Base-by-base conservation (phyloP, 768 basidiomycete genomes). In the Baorangia bicolor region DNA sequence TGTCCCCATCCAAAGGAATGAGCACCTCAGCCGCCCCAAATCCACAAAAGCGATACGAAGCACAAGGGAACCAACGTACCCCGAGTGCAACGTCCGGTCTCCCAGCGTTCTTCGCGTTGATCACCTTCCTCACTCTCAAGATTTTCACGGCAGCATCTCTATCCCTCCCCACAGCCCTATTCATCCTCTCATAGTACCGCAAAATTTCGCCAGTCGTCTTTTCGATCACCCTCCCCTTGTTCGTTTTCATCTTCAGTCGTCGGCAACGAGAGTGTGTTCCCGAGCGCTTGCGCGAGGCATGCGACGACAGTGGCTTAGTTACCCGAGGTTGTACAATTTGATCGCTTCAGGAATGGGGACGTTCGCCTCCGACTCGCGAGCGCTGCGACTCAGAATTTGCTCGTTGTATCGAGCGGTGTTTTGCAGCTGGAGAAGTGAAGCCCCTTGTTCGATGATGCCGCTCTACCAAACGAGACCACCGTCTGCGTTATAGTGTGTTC, bases 281-380 rank as follows among this genome's bases (percentile, higher is more conserved):
- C 93, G 2, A 99, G 79, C 2, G 92, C 92, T 52, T 86, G 84
- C 14, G 93, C 92, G 34, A 98, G 87, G 50, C 91, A 92, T 8
- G 85, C 79, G 39, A 98, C 83, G 51, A 98, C 96, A 25, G 91
- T 92, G 14, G 81, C 74, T 68, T 94, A 94, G 59, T 95, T 90
- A 33, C 92, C 91, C 95, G 35, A 98, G 84, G 73, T 98, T 95
- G 75, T 94, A 98, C 41, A 99, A 77, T 68, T 94, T 93, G 75
- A 98, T 94, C 3, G 94, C 94, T 69, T 98, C 94, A 2, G 87
- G 80, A 37, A 91, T 79, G 31, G 90, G 88, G 64, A 92, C 87
- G 64, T 94, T 94, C 50, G 88, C 82, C 65, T 92, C 86, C 2
- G 90, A 88, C 59, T 91, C 81, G 30, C 81, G 81, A 0, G 96